Base-by-base conservation (phyloP, 768 basidiomycete genomes). In the Boletus barrowsii region DNA sequence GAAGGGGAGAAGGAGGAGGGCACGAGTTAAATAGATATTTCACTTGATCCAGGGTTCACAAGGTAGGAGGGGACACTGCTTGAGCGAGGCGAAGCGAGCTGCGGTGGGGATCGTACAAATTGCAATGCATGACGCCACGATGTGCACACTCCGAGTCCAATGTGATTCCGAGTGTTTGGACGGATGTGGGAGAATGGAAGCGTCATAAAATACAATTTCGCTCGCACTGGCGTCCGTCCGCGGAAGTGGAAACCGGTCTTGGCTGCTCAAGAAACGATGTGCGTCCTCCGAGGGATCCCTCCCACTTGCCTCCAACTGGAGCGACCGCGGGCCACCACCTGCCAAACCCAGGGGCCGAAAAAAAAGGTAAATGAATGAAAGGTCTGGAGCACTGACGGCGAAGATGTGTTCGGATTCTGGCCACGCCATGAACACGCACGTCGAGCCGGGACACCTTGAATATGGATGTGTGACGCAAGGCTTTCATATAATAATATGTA, bases 351-450 rank as follows among this genome's bases (percentile, higher is more conserved):
- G 26, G 26, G 26, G 8, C 26, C 26, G 26, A 29, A 26, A 13
- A 13, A 26, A 18, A 39, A 29, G 17, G 40, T 6, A 3, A 11
- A 35, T 42, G 32, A 26, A 44, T 10, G 18, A 22, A 40, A 24
- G 26, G 36, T 40, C 47, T 46, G 18, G 52, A 41, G n/a, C 45
- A 15, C 26, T 22, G 42, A 30, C n/a, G 41, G 52, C 24, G 20
- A 44, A 32, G 48, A 24, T n/a, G 44, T 20, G 15, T 26, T 26
- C 18, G 22, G 20, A 39, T 43, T 35, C 26, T 48, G 17, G 43
- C 64, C 64, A 62, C 33, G 60, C 54, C 52, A 52, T 40, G 39
- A 55, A 57, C 65, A 65, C 54, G 64, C 56, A 17, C 44, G 20
- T 37, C 48, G n/a, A 42, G 29, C 8, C n/a, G 26, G 26, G 26